These are phyloP conservation scores for Eimeria zaria DNA, from an alignment of 169 alveolate genomes.

Conservation along the genomic window DNA sequence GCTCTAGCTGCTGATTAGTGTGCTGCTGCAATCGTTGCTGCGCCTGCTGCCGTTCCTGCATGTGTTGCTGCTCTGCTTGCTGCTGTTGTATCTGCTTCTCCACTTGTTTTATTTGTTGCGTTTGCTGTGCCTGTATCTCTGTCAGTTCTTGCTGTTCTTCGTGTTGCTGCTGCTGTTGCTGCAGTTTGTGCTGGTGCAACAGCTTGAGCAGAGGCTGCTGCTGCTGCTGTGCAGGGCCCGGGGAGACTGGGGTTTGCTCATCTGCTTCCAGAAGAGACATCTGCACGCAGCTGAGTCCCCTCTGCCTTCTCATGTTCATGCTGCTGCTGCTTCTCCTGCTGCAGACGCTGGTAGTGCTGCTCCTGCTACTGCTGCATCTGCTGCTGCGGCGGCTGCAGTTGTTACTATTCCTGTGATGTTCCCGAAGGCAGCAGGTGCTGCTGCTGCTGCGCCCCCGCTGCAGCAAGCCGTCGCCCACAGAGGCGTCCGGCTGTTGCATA, in stretches of 20 bases:
- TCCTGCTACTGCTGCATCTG: background rate
- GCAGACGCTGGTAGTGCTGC: background rate
- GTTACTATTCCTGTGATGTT: background rate
- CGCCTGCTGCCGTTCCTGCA: background rate
- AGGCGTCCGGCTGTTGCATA: background rate
- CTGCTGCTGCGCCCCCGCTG: conserved; percentile 28
- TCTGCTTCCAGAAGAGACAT: background rate
- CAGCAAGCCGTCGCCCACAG: background rate
- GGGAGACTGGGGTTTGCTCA: background rate
- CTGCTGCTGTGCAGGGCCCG: background rate
- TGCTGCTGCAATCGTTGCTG: conserved; percentile 10
- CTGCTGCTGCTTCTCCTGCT: conserved; percentile 26
- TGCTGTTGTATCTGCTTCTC: conserved; percentile 28
- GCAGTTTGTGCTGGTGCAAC: background rate
- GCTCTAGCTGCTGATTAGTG: conserved; percentile 2
- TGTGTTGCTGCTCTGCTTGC: too few relatives aligned
- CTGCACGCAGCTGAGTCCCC: background rate
- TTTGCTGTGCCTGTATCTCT: background rate
- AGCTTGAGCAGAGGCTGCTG: background rate
- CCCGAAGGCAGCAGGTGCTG: conserved; percentile 19
- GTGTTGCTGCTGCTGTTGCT: background rate
- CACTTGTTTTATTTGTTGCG: background rate
- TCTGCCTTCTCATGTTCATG: background rate
- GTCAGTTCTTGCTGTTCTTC: background rate
- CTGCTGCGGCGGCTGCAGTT: background rate